phyloP scores from a whole-genome alignment of 1,284 basidiomycete genomes.

The Neotropicomus parvogracilis region DNA sequence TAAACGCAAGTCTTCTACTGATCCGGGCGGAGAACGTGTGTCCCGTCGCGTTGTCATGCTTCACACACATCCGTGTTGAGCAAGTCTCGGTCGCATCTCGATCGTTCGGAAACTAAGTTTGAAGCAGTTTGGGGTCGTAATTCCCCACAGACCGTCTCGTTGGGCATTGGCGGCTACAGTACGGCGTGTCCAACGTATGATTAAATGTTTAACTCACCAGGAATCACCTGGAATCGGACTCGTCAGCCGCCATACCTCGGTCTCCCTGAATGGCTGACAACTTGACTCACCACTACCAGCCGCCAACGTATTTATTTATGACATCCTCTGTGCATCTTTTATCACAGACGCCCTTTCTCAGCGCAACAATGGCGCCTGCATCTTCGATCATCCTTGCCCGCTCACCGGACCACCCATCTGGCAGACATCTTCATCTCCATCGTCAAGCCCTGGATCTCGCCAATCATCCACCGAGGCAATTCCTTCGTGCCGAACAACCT shows the following conservation, averaged over 20 bases:
- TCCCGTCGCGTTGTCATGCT: background rate
- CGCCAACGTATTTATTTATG: constrained; percentile 32
- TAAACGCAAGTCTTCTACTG: too few relatives aligned
- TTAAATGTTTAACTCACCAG: background rate
- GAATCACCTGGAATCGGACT: background rate
- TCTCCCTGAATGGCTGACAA: constrained; percentile 20
- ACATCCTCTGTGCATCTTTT: background rate
- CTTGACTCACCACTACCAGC: constrained; percentile 20
- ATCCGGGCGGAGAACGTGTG: background rate
- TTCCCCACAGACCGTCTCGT: too few relatives aligned
- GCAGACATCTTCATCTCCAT: constrained; percentile 12
- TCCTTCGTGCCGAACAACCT: background rate
- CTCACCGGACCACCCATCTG: background rate
- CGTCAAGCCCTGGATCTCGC: constrained; percentile 12
- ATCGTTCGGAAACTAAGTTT: too few relatives aligned
- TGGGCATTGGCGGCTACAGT: background rate
- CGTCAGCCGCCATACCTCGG: constrained; percentile 22
- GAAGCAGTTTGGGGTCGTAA: background rate
- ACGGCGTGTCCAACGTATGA: background rate
- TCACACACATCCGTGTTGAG: background rate
- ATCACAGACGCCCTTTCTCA: constrained; percentile 1
- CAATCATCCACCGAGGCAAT: constrained; percentile 3
- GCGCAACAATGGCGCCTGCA: constrained; percentile 24
- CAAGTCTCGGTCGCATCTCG: too few relatives aligned
- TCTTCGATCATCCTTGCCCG: constrained; percentile 4